Base-by-base conservation (phyloP, 2,329 filamentous ascomycete genomes). In the Cryphonectria nitschkei region DNA sequence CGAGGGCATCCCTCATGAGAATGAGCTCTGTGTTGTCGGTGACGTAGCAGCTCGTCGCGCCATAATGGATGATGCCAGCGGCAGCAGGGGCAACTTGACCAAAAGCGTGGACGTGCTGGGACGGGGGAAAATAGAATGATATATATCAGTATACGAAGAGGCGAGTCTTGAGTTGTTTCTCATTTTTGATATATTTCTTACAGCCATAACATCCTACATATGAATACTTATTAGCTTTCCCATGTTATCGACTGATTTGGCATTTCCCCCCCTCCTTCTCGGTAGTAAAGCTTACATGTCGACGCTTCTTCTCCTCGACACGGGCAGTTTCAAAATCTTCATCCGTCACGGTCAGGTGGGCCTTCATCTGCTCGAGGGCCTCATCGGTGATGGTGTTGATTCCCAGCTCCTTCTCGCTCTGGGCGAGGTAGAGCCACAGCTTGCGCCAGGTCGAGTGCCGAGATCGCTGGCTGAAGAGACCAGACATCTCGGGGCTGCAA, bases 341-440 rank as follows among this genome's bases (percentile, higher is more conserved):
- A 76, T 96, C 92, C 63, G 91, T 91, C 50, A 97, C 86, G n/a
- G 85, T 85, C 61, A 95, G 84, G 72, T 95, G 86, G n/a, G 88
- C 87, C 74, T 87, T 86, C 88, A 97, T 92, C 81, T 94, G 88
- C 71, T 90, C 86, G 67, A 98, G 84, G 11, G 94, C 94, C 76
- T 95, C 89, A 29, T 87, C 80, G 19, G 88, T 90, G 78, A 97
- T 95, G 61, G 82, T 79, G 11, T 87, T 83, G 63, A 97, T 87
- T 2, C 94, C 94, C 2, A 97, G 87, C 80, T 95, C 92, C 80
- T 90, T 90, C 84, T 97, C 92, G 13, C 88, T 86, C 84, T 97
- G 91, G 34, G 94, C 94, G 14, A 97, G 91, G 82, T 87, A 90
- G 61, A 95, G 84, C 95, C 95, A 98, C 26, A 97, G 88, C 79